Evolutionary conservation across 2,329 filamentous ascomycete genomes (phyloP), one percentile per base, ranked within the genome.

Genomic region (Trichoderma semiorbis): DNA sequence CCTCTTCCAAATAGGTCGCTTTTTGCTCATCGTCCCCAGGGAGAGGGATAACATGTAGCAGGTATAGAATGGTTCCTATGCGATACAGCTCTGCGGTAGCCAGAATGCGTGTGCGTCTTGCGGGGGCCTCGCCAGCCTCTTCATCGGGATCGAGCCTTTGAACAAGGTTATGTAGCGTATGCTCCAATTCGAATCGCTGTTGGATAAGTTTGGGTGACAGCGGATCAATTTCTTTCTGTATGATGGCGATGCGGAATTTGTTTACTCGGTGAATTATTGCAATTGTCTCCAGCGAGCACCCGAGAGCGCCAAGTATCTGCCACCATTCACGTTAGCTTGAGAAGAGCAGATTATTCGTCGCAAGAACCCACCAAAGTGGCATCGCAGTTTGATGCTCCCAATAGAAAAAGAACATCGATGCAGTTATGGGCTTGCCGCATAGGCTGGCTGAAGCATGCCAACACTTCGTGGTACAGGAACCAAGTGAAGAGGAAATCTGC

Each of bases 81-180:
- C 85, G 83, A 72, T 87, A 87, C n/a, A 86, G 80, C 75, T 87
- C 84, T 11, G 85, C 85, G 4, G 85, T 87, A 50, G 80, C 79
- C 4, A 76, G 61, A 77, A 79, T 74, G 83, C 80, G 77, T 32
- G 80, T 72, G 53, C 78, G 76, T 30, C 73, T 75, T 71, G 75
- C 70, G 50, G 75, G 70, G 72, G 79, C 71, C 74, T 79, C 75
- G 75, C 78, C 53, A n/a, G 47, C 62, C 53, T 70, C 71, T 30
- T 66, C 72, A 14, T 61, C 65, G 12, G 74, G 69, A 57, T 69
- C 63, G 6, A 75, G 43, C 12, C 36, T 39, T 50, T 75, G 74
- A 8, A 34, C 28, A n/a, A 75, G 61, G 18, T 66, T 71, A 39
- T 66, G 57, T 21, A 75, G 55, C 2, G 50, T 62, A 12, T 60